Evolutionary conservation across 441 rosid species (phyloP), one percentile per base, ranked within the genome.

Genomic region (Populus hybrid): DNA sequence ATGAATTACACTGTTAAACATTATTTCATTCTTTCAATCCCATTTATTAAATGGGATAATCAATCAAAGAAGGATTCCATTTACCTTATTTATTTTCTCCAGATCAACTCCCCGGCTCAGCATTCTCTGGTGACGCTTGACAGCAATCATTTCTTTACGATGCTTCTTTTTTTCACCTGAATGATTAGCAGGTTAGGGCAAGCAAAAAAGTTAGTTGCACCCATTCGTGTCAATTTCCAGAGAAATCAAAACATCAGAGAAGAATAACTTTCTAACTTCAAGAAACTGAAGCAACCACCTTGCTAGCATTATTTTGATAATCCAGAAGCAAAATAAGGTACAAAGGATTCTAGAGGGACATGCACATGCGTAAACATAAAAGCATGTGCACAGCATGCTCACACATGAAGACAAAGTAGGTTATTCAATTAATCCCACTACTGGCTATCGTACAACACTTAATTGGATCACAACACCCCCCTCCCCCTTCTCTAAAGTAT

Each of bases 151-250:
- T 84, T 95, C 97, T 86, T 92, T 95, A 35, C 85, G 89, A 31
- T 88, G 90, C 67, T 92, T 94, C 94, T 95, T 94, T 81, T 88
- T 95, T 78, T 81, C 94, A 75, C 93, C 97, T 92, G 83, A 79
- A 78, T n/a, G 3, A 20, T 16, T 38, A 74, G 72, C 69, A 35
- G 10, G 74, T 70, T 79, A 28, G 76, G 42, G 20, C 65, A 71
- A 35, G 68, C 50, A 11, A 20, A 50, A 38, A 38, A 2, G 12
- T 10, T 31, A 73, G 24, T 64, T 64, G 59, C 68, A 31, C 7
- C 50, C 50, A 40, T 10, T 12, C 74, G 1, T 29, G 20, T 33
- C 29, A 40, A 42, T 56, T 12, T 61, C 78, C 7, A 66, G 12
- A 76, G 20, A 23, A 26, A 71, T 11, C 42, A 72, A 53, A 75